Evolutionary conservation across 2,329 filamentous ascomycete genomes (phyloP), one percentile per base, ranked within the genome.

Genomic region (Ophioceras dolichostomum): DNA sequence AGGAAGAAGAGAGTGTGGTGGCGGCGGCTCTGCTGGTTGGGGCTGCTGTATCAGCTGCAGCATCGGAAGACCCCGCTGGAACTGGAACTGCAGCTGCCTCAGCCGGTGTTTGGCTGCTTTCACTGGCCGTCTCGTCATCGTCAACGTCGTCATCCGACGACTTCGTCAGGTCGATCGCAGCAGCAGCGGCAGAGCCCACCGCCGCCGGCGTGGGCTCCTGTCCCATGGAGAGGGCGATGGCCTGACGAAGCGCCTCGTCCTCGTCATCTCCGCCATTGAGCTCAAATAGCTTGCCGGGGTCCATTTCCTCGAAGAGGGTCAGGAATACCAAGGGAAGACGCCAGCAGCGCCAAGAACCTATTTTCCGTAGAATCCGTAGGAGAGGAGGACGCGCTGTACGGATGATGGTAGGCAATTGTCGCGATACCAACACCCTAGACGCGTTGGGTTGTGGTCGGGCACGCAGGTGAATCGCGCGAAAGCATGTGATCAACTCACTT

Each of bases 211-310:
- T 17, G 21, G 44, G 42, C 26, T 48, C 46, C 28, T 59, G 50
- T 30, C 57, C 55, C 13, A 78, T 58, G 8, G 74, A 78, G 20
- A 78, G 55, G 13, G 67, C 73, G 40, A 82, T 76, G 21, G 77
- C 76, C 41, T 62, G 63, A 20, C 65, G 65, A n/a, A 79, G 55
- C 21, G 75, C 72, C 41, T 74, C 71, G 36, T 80, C 72, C 16
- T 76, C 70, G 32, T 70, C 66, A 18, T 55, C 54, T 10, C 46
- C 48, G 8, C 53, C 53, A 19, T 59, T 57, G 29, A 56, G 34
- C 24, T 52, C 51, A 3, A 45, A 43, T 4, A 43, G 41, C 16
- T 41, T 17, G 18, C 43, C 32, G 18, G 46, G 43, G 9, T 50
- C 51, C 41, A 57, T 50, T 22, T 50, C n/a, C n/a, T n/a, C n/a